Evolutionary conservation across 1,284 basidiomycete species (phyloP), one percentile per base, ranked within the genome.

Genomic region (Irpex sp.): DNA sequence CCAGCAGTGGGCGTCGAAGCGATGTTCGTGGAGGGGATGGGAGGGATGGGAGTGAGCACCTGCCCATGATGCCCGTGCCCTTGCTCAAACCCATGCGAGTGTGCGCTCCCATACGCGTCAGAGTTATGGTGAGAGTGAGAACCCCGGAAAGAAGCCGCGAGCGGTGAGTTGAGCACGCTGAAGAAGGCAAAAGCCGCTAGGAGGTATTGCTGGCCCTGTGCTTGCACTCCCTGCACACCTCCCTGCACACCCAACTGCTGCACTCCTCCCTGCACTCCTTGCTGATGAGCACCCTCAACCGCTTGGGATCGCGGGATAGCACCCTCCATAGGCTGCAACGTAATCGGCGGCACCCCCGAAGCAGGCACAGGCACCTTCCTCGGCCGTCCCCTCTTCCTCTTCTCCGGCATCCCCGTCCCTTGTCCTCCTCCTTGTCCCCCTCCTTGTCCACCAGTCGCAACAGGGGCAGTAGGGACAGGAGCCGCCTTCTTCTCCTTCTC

Each of bases 341-440:
- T 60, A 19, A 64, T 62, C 35, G 64, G 60, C 8, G 67, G 56
- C 3, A 66, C 28, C 64, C 70, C 63, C 42, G 71, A 60, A 7
- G 74, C 64, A 28, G 75, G 73, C 19, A 75, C 62, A 21, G 74
- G 78, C 55, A 78, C 73, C 73, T 87, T 87, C 64, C 84, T 78
- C 42, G 90, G 90, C 33, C 90, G 76, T 4, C 90, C 90, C n/a
- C 90, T 80, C 76, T 92, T 92, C 65, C 90, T 80, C 76, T 91
- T 92, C 76, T 90, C 89, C 0, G 84, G 82, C 0, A 80, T 75
- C 2, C 2, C 23, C 23, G 23, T 23, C 23, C 23, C 23, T 23
- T 23, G 23, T 23, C 23, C 23, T 23, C 23, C 23, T 23, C 2
- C 23, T 4, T 4, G 2, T 23, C 23, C 23, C 23, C 23, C 23